Evolutionary conservation across 2,329 filamentous ascomycete genomes (phyloP).

Genomic region (Calonectria montana): DNA sequence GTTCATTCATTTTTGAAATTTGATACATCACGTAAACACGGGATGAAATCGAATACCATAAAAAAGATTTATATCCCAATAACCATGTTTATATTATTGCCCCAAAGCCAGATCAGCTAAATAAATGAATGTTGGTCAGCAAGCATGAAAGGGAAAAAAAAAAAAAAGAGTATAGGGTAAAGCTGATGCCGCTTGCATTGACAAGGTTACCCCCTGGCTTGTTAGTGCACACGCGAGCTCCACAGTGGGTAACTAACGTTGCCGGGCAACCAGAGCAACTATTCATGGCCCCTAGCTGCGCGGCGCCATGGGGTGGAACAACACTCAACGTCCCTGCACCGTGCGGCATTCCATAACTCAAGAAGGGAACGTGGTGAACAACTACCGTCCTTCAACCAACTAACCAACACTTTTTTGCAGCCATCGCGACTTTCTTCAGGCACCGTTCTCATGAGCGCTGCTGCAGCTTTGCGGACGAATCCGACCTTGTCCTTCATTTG

Average conservation of each 20-base stretch:
- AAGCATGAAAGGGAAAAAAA: no score
- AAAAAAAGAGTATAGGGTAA: no score
- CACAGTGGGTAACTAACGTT: slow-evolving; percentile 1
- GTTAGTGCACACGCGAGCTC: no score
- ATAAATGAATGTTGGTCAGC: no score
- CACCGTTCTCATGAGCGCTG: slow-evolving; percentile 36
- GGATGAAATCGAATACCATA: background rate
- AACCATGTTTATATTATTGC: background rate
- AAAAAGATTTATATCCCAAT: no score
- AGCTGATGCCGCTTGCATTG: no score
- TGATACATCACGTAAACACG: no score
- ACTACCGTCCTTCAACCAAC: slow-evolving; percentile 20
- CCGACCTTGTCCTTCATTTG: slow-evolving; percentile 27
- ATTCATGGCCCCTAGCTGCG: no score
- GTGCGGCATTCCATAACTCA: slow-evolving; percentile 27
- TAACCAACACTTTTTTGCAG: slow-evolving; percentile 20
- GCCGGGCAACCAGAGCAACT: slow-evolving; percentile 32
- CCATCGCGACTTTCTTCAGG: slow-evolving; percentile 10
- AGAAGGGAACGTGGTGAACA: slow-evolving; percentile 10
- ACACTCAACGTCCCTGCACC: slow-evolving; percentile 37
- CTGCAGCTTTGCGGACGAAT: slow-evolving; percentile 9
- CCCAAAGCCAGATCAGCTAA: background rate
- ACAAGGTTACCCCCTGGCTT: no score
- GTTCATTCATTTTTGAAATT: no score
- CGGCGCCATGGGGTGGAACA: no score